A percentile compares a stretch with the other conserved stretches of the same genome.
Conservation (phyloP, 192 early-diverging fungal genomes). For the Rhizoclosmatium sp. region DNA sequence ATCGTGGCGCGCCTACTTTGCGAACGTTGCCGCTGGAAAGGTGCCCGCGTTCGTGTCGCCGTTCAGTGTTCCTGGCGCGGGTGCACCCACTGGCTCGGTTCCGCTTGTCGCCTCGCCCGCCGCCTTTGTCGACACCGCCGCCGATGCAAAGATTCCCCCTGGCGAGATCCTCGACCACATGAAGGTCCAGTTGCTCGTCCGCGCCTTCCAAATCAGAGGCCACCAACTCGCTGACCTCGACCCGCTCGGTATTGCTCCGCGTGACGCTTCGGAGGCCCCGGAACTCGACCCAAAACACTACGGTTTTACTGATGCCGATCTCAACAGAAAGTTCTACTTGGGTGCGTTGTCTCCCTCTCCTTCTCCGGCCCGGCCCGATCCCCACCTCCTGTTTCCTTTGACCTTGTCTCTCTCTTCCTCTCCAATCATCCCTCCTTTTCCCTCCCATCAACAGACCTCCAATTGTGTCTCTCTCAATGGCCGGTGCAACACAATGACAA, state of each 20-base stretch:
- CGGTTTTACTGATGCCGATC: constrained; percentile 92
- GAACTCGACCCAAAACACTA: constrained; percentile 90
- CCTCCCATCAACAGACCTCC: not conserved
- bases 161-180: constrained; percentile 91
- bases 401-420: not conserved
- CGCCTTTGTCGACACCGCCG: constrained; percentile 36
- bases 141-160: constrained; percentile 59
- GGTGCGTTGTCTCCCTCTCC: constrained; percentile 67
- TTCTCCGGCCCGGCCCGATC: constrained; percentile 49
- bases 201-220: constrained; percentile 94
- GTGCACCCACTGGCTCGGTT: constrained; percentile 8
- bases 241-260: constrained; percentile 84
- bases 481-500: too few relatives aligned
- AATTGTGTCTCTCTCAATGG: not conserved
- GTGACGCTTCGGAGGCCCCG: constrained; percentile 68
- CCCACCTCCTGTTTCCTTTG: not conserved
- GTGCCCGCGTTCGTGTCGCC: constrained; percentile 76
- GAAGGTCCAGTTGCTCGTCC: constrained; percentile 95
- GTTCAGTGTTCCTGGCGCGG: constrained; percentile 49
- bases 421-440: constrained; percentile 15
- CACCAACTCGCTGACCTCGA: constrained; percentile 96
- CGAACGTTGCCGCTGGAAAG: constrained; percentile 52
- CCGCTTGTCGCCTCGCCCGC: constrained; percentile 9
- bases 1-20: constrained; percentile 98
- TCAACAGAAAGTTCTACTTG: constrained; percentile 90